These are phyloP conservation scores for Guillardia theta DNA, from an alignment of 78 protist species.

Conservation along the genomic window DNA sequence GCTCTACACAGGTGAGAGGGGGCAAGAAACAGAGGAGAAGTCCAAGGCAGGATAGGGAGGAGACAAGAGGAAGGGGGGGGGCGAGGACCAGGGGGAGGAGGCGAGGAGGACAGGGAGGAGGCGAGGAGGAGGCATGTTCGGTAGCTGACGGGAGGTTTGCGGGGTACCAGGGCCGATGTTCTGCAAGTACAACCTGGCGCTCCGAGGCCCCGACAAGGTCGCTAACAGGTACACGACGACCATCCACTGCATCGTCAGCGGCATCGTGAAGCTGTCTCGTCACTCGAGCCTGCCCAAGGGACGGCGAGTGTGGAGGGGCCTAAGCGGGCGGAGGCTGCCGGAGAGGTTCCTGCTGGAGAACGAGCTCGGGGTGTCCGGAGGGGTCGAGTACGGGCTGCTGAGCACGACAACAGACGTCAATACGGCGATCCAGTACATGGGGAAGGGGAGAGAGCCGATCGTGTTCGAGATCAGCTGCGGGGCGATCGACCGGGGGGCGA, in stretches of 20 bases:
- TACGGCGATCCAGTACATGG: neutral
- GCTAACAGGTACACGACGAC: neutral
- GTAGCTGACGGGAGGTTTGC: neutral
- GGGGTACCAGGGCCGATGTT: slow-evolving; percentile 8
- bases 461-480: neutral
- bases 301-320: neutral
- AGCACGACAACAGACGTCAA: neutral
- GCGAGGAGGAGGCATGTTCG: neutral
- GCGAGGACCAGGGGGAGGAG: neutral
- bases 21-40: neutral
- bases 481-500: neutral
- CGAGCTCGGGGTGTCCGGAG: neutral
- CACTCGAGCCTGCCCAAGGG: neutral
- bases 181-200: neutral
- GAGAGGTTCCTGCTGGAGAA: neutral
- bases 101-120: neutral
- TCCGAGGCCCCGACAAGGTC: neutral
- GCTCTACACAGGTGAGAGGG: neutral
- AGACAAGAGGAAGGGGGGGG: neutral
- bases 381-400: neutral
- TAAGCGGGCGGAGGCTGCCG: neutral
- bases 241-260: neutral
- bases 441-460: neutral
- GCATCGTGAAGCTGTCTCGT: neutral
- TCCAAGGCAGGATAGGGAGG: neutral